Evolutionary conservation across 176 grass and related monocot species (phyloP), one percentile per base, ranked within the genome.

Genomic region (Triticum timopheevii): DNA sequence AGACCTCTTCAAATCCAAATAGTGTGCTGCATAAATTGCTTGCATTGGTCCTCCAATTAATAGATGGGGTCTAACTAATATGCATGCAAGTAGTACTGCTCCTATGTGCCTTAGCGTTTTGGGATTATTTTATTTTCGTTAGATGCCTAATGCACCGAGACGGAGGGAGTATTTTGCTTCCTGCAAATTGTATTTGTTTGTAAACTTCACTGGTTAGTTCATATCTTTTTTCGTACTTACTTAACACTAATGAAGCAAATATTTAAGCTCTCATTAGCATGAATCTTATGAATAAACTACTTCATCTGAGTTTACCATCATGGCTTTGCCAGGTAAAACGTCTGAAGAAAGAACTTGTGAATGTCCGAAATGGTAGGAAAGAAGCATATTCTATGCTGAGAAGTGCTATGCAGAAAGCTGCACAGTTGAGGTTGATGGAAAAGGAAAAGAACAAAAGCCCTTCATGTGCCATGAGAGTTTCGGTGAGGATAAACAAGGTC

Each of bases 381-480:
- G 90, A 95, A 87, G 93, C 93, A 88, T 92, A 64, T 89, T 98
- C 86, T 82, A 78, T 77, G 74, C 84, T 98, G 85, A 91, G 92
- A 84, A 82, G 73, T 80, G 88, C 88, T 76, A 91, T 98, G 91
- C 86, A 93, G 69, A 93, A 98, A 88, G 93, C 92, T 74, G 96
- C 91, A 84, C 93, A 98, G 20, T 59, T 84, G 58, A 92, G 86
- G 76, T 87, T 98, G 75, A 90, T 87, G 89, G 96, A 98, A 79
- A 98, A 98, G 86, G 95, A 95, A 88, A 98, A 98, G 80, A 95
- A 91, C 85, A 98, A 98, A 86, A 98, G 96, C 88, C 96, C 96
- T 82, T 98, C 96, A 78, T 98, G 86, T 94, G 96, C 96, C 73
- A 92, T 98, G 93, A 89, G 92, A 92, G 72, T 98, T 88, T 98